phyloP scores from a whole-genome alignment of 805 yeast genomes.

The Ogataea nakhonphanomensis region DNA sequence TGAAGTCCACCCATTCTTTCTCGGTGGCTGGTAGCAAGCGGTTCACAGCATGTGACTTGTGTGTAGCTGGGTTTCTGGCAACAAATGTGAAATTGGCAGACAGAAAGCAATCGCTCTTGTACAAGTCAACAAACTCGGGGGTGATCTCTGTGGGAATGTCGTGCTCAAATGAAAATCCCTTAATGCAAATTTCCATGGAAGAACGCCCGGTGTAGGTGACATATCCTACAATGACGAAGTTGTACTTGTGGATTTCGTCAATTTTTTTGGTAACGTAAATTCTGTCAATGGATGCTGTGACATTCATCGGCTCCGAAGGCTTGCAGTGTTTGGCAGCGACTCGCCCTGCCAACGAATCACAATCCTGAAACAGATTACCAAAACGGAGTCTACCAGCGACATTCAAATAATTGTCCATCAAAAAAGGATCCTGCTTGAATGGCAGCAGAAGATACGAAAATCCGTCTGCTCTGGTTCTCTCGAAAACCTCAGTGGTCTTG shows the following conservation, averaged over 20 bases:
- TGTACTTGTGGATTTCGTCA: constrained; percentile 70
- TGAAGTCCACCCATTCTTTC: constrained; percentile 76
- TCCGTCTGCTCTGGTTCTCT: constrained; percentile 75
- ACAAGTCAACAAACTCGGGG: constrained; percentile 53
- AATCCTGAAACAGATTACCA: constrained; percentile 91
- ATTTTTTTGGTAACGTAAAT: constrained; percentile 82
- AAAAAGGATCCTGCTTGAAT: constrained; percentile 76
- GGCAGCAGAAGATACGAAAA: constrained; percentile 70
- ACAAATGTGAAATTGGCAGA: constrained; percentile 94
- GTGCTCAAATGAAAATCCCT: constrained; percentile 73
- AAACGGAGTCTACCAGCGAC: constrained; percentile 89
- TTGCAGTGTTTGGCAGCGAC: constrained; percentile 89
- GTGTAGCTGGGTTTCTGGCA: constrained; percentile 92
- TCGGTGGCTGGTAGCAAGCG: constrained; percentile 71
- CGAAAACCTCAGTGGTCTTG: constrained; percentile 64
- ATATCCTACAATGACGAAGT: constrained; percentile 82
- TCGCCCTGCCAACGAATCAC: constrained; percentile 91
- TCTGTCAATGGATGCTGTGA: constrained; percentile 91
- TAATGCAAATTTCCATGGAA: constrained; percentile 92
- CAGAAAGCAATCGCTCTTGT: constrained; percentile 62
- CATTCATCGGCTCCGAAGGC: constrained; percentile 96
- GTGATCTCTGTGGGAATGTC: constrained; percentile 47
- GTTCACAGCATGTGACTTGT: constrained; percentile 83
- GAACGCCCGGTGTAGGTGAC: constrained; percentile 95
- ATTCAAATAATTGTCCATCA: constrained; percentile 83